Base-by-base conservation (phyloP, 169 alveolate species). In the Toxoplasma gondii region DNA sequence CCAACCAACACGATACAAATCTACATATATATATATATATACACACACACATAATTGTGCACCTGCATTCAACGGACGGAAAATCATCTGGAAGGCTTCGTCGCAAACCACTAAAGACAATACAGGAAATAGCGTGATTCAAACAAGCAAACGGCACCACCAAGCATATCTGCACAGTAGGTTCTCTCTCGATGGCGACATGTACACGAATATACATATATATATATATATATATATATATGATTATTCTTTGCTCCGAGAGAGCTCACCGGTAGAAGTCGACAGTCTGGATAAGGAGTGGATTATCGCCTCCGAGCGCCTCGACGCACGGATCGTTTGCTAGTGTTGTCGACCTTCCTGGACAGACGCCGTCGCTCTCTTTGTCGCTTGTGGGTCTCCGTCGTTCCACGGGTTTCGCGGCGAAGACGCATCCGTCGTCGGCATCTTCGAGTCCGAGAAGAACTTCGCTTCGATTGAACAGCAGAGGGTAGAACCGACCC, bases 401-500 rank as follows among this genome's bases (percentile, higher is more conserved):
- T 16, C 74, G 7, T 16, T 4, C n/a, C 54, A 82, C 5, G 5
- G 90, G 90, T 19, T 29, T 2, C 64, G 90, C 90, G 16, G 69
- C 41, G 24, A 82, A 82, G 9, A 82, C 29, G 90, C 90, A 82
- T 38, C 69, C 90, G 67, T 82, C 90, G 67, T 82, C 90, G 41
- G 90, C 90, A 38, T 82, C 90, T 29, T 38, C 90, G 44, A 82
- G 64, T 9, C 90, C 90, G 31, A 82, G 36, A 19, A 82, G 90
- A 1, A 82, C 90, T 44, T 82, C 90, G 16, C 41, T 31, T 36
- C 90, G 53, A 27, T 41, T 41, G 44, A 82, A 43, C 39, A 82
- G 90, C 1, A 17, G 90, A 19, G 90, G 90, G 27, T 9, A 38
- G 64, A 82, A 82, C 4, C 86, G 39, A 27, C 86, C 86, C n/a